phyloP scores from a whole-genome alignment of 192 early-diverging fungal species.

The Helicostylum pulchrum region DNA sequence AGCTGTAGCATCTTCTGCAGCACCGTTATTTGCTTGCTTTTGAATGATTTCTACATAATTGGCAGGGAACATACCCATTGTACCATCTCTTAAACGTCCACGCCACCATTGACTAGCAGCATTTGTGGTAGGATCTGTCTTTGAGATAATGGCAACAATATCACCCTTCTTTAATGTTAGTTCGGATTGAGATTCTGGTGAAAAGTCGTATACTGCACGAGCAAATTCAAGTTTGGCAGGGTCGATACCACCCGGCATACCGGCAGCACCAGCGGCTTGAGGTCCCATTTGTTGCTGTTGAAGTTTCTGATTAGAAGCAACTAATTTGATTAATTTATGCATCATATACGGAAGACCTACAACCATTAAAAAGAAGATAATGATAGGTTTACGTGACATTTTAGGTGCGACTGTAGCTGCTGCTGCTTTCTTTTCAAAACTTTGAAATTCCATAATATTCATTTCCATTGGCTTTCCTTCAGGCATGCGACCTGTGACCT shows the following conservation, averaged over 20 bases:
- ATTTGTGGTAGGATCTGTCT: constrained; percentile 66
- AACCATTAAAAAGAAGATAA: constrained; percentile 81
- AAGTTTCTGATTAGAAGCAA: constrained; percentile 44
- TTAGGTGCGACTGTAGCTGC: constrained; percentile 29
- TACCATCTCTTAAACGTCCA: constrained; percentile 76
- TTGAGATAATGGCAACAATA: constrained; percentile 83
- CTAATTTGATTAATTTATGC: constrained; percentile 78
- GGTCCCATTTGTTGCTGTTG: constrained; percentile 33
- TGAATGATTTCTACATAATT: constrained; percentile 90
- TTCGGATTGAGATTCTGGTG: constrained; percentile 70
- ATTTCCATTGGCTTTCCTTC: constrained; percentile 72
- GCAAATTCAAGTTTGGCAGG: constrained; percentile 79
- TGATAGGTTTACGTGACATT: constrained; percentile 65
- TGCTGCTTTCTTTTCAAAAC: constrained; percentile 57
- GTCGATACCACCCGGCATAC: constrained; percentile 22
- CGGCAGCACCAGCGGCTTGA: constrained; percentile 4
- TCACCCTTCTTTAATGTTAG: constrained; percentile 83
- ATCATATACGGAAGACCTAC: constrained; percentile 92
- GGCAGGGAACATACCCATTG: constrained; percentile 86
- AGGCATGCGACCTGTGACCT: constrained; percentile 60
- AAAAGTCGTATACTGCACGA: constrained; percentile 86
- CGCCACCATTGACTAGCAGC: constrained; percentile 88
- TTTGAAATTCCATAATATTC: constrained; percentile 68
- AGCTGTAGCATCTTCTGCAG: no score
- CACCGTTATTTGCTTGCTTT: constrained; percentile 36